Conservation (phyloP, 306 rosid species). For the Arachis stenosperma region DNA sequence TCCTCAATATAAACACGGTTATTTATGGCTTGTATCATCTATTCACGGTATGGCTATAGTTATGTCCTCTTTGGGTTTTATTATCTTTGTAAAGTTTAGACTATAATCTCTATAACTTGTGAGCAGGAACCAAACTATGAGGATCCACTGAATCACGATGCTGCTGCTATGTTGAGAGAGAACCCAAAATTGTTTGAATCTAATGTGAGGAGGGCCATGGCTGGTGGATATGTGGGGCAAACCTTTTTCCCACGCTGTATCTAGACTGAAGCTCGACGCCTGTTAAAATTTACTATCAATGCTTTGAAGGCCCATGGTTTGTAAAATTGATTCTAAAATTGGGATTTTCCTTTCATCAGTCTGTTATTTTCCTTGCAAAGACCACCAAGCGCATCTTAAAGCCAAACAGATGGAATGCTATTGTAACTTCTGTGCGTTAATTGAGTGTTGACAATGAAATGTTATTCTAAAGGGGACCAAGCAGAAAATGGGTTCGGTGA, state of each 20-base stretch:
- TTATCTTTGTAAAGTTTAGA: neutral
- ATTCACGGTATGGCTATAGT: conserved; percentile 61
- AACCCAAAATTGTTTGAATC: conserved; percentile 76
- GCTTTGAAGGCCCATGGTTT: conserved; percentile 50
- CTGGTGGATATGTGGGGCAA: conserved; percentile 92
- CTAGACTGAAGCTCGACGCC: conserved; percentile 48
- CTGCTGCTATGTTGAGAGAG: conserved; percentile 89
- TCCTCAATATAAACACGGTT: conserved; percentile 80
- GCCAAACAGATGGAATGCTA: conserved; percentile 45
- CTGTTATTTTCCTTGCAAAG: conserved; percentile 37
- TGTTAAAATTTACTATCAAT: conserved; percentile 41
- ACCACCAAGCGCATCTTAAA: conserved; percentile 43
- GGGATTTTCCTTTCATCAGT: conserved; percentile 44
- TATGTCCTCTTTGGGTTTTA: neutral
- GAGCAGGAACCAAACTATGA: conserved; percentile 86
- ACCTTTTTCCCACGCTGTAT: conserved; percentile 76
- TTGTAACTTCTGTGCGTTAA: conserved; percentile 44
- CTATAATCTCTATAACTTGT: conserved; percentile 19
- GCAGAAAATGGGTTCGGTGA: conserved; percentile 34
- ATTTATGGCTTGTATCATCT: conserved; percentile 91
- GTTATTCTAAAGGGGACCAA: conserved; percentile 20
- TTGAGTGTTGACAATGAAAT: conserved; percentile 34
- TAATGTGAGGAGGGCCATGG: conserved; percentile 91
- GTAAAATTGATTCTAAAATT: conserved; percentile 49
- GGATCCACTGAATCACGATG: conserved; percentile 95